Base-by-base conservation (phyloP, 2,329 filamentous ascomycete species). In the Alternaria sp. region DNA sequence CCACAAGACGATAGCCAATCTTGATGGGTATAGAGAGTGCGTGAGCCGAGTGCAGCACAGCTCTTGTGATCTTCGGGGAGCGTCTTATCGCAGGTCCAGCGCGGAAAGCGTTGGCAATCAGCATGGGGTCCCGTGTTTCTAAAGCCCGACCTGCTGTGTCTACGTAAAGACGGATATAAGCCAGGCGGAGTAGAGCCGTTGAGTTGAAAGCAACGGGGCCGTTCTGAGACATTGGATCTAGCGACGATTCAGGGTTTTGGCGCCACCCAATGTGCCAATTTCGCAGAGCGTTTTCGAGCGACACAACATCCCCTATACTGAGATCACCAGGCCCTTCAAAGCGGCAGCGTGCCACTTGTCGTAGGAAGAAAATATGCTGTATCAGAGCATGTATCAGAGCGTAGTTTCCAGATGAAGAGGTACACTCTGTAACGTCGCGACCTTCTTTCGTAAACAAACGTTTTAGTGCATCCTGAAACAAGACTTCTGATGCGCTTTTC, bases 301-400 rank as follows among this genome's bases (percentile, higher is more conserved):
- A 70, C 53, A 75, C 63, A 34, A 80, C 72, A 64, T 84, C 81
- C 45, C 78, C 75, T 6, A 65, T 50, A 39, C 71, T 71, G 8
- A 78, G 60, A 26, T 76, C 73, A 29, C 70, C 68, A 4, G 70
- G 54, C 21, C 72, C 63, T 62, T 78, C 66, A 49, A 72, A 73
- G 4, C 72, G 70, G 55, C 73, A 77, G 57, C 72, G 65, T 8
- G 70, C 64, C 29, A 76, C 67, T 58, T 89, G 86, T 66, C 89
- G 89, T 23, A 90, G 74, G 36, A 91, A 80, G 71, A 88, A 91
- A 14, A 92, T 88, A 61, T 91, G 88, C 67, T 92, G 89, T 10
- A 91, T 83, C 24, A 92, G 73, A 3, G 88, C 88, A 68, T 91
- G 88, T 3, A 92, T 88, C 33, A 92, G 80, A 7, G 90, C 84